Conservation (phyloP, 2,329 filamentous ascomycete genomes). For the Botrytis hyacinthi region DNA sequence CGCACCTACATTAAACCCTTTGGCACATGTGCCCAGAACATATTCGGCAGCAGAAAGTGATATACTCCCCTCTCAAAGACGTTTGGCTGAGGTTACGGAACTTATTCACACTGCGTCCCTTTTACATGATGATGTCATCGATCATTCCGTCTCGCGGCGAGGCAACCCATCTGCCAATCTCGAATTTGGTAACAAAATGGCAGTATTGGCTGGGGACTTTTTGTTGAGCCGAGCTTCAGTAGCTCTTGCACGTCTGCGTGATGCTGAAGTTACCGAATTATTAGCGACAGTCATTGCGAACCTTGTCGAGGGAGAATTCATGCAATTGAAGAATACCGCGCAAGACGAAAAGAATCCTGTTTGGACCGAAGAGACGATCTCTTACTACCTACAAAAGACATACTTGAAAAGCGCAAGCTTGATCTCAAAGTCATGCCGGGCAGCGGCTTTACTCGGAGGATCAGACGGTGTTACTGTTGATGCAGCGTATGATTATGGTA, state of each 20-base stretch:
- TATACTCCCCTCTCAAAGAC: constrained; percentile 88
- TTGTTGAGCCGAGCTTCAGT: constrained; percentile 90
- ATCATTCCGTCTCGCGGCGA: constrained; percentile 82
- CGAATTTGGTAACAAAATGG: constrained; percentile 99
- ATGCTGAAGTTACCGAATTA: constrained; percentile 92
- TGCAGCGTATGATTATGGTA: constrained; percentile 86
- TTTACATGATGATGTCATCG: constrained; percentile 97
- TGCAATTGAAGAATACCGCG: constrained; percentile 97
- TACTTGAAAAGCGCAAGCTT: constrained; percentile 95
- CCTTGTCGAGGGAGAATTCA: constrained; percentile 96
- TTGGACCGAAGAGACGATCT: constrained; percentile 85
- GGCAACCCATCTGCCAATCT: constrained; percentile 86
- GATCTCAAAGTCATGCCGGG: constrained; percentile 94
- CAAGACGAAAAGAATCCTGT: constrained; percentile 78
- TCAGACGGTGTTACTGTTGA: constrained; percentile 78
- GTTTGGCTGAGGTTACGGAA: constrained; percentile 94
- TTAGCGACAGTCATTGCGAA: constrained; percentile 96
- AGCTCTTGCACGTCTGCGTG: constrained; percentile 81
- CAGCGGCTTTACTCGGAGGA: constrained; percentile 80
- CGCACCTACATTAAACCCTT: constrained; percentile 48
- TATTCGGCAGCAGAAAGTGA: constrained; percentile 50
- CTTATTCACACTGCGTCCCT: constrained; percentile 96
- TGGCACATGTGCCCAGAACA: constrained; percentile 42
- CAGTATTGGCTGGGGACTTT: constrained; percentile 95
- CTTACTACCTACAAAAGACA: constrained; percentile 96